phyloP scores from a whole-genome alignment of 2,329 filamentous ascomycete species.

The Blumeriella jaapii region DNA sequence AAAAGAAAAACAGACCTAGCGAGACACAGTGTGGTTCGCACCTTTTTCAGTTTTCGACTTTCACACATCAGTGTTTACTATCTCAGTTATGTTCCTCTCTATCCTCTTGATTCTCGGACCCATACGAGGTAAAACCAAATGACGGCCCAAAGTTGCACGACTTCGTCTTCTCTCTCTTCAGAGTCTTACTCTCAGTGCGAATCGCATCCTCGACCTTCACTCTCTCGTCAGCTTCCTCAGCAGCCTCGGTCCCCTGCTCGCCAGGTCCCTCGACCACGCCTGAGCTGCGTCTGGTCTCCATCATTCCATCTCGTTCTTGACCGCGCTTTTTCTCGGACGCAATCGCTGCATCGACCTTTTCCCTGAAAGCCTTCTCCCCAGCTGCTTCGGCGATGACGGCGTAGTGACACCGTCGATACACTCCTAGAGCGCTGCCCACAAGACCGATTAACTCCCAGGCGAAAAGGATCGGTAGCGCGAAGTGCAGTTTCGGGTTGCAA shows the following conservation, averaged over 20 bases:
- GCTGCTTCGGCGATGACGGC: constrained; percentile 23
- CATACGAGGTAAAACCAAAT: not conserved
- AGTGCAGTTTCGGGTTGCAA: constrained; percentile 30
- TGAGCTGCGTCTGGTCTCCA: constrained; percentile 3
- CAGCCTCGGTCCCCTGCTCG: constrained; percentile 2
- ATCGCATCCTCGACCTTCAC: constrained; percentile 17
- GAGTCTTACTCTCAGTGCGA: constrained; percentile 6
- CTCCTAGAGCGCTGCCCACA: constrained; percentile 20
- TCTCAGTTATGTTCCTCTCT: too few relatives aligned
- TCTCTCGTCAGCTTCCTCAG: constrained; percentile 5
- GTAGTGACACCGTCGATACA: constrained; percentile 26
- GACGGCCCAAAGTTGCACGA: constrained; percentile 16
- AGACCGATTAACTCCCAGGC: constrained; percentile 27
- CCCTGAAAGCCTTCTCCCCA: constrained; percentile 19
- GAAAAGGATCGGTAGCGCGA: constrained; percentile 34
- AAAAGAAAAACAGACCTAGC: too few relatives aligned
- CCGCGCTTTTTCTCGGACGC: constrained; percentile 17
- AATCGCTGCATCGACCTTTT: constrained; percentile 22
- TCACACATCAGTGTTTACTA: too few relatives aligned
- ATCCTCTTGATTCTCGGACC: too few relatives aligned
- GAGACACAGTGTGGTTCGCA: too few relatives aligned
- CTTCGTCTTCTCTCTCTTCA: constrained; percentile 8
- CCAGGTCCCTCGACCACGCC: constrained; percentile 1
- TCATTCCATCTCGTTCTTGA: constrained; percentile 4
- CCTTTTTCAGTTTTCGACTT: too few relatives aligned